Conservation (phyloP, 2,329 filamentous ascomycete genomes). For the Trichoderma sp. region DNA sequence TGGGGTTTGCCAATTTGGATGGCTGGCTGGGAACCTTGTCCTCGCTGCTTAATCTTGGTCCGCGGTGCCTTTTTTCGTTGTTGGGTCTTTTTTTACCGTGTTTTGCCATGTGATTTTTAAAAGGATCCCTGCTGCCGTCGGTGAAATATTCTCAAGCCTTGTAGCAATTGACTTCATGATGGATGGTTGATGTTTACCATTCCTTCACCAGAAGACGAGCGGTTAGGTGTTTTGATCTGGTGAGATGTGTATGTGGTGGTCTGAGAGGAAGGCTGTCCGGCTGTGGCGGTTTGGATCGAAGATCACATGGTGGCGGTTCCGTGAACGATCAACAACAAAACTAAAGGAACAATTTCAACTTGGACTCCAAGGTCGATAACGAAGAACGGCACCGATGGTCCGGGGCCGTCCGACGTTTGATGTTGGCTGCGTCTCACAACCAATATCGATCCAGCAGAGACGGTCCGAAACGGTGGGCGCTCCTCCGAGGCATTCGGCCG, state of each 20-base stretch:
- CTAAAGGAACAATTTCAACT: background rate
- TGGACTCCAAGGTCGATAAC: background rate
- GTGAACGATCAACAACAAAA: background rate
- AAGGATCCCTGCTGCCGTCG: background rate
- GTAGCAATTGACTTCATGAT: no score
- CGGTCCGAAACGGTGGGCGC: conserved; percentile 24
- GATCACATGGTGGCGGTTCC: background rate
- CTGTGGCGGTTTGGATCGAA: conserved; percentile 13
- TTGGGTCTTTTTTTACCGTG: background rate
- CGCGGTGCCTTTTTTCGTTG: background rate
- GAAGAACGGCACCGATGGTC: background rate
- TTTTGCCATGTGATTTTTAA: background rate
- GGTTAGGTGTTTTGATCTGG: background rate
- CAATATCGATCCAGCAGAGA: conserved; percentile 2
- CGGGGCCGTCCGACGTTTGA: conserved; percentile 1
- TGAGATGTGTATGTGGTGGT: background rate
- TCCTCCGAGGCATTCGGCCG: background rate
- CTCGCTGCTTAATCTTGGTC: conserved; percentile 23
- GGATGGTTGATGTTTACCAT: background rate
- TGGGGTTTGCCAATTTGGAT: no score
- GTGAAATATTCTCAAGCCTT: background rate
- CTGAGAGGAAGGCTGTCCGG: background rate
- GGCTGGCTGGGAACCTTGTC: no score
- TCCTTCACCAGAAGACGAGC: background rate
- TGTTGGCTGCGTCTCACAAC: background rate